These are phyloP conservation scores for Chloropicon primus DNA, from an alignment of 139 green algal species.

Conservation along the genomic window DNA sequence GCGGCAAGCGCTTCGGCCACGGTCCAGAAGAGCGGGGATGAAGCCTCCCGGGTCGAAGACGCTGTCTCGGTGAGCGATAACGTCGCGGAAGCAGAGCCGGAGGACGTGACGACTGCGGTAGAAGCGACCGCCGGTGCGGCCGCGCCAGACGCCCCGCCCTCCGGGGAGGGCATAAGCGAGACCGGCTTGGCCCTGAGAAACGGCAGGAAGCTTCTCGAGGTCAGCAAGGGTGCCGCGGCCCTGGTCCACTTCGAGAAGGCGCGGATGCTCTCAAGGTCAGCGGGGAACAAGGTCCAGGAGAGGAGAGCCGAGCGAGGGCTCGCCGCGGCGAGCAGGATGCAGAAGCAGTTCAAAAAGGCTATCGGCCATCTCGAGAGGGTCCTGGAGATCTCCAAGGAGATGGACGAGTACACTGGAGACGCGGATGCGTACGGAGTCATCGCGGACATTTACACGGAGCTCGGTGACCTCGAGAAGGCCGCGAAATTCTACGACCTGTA, in stretches of 20 bases:
- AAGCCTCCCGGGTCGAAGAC: not conserved
- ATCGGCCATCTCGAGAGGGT: conserved; percentile 76
- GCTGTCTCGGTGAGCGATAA: not conserved
- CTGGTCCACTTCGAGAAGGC: conserved; percentile 90
- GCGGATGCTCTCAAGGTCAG: conserved; percentile 45
- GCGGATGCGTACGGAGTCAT: conserved; percentile 82
- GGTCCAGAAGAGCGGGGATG: too few species aligned
- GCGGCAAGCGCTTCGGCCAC: too few species aligned
- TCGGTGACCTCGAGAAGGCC: conserved; percentile 76
- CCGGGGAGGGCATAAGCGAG: not conserved
- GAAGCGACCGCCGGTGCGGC: not conserved
- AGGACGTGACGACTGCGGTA: not conserved
- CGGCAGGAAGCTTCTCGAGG: conserved; percentile 80
- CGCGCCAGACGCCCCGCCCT: not conserved
- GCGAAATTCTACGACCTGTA: conserved; percentile 78
- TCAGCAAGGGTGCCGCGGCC: conserved; percentile 51
- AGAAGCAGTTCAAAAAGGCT: conserved; percentile 46
- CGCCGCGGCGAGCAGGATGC: conserved; percentile 53
- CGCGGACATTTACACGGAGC: conserved; percentile 79
- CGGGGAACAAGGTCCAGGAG: conserved; percentile 47
- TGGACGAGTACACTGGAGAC: conserved; percentile 38
- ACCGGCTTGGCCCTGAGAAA: conserved; percentile 7
- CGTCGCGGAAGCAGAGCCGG: not conserved
- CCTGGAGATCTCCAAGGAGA: conserved; percentile 29
- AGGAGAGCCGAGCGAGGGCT: conserved; percentile 69